These are phyloP conservation scores for Pythium grandisporangium DNA, from an alignment of 352 stramenopile species.

Conservation along the genomic window DNA sequence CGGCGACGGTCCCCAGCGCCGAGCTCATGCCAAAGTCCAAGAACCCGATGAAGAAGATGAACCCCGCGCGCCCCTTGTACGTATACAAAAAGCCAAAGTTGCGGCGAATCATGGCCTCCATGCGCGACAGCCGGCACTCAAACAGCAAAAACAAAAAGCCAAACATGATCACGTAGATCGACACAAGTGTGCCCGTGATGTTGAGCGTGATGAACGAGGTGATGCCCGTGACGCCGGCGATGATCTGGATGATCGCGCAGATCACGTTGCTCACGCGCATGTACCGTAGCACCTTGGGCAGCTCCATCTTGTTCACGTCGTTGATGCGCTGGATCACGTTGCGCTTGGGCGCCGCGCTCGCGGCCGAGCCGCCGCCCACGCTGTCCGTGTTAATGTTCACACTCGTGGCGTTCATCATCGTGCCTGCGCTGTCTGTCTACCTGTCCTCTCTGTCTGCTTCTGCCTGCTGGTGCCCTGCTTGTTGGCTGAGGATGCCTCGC, in stretches of 20 bases:
- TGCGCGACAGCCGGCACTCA: constrained; percentile 80
- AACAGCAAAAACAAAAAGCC: constrained; percentile 81
- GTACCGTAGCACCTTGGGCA: constrained; percentile 82
- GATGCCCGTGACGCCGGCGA: constrained; percentile 72
- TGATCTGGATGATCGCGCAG: constrained; percentile 78
- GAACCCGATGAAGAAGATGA: constrained; percentile 89
- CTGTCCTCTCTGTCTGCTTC: no score
- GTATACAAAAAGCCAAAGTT: constrained; percentile 87
- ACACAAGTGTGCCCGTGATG: constrained; percentile 82
- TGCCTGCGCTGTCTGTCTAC: no score
- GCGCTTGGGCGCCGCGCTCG: constrained; percentile 40
- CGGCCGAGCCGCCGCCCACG: constrained; percentile 39
- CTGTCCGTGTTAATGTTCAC: constrained; percentile 76
- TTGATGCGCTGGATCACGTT: constrained; percentile 78
- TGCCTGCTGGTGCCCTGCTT: no score
- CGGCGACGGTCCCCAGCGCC: constrained; percentile 59
- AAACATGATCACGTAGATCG: constrained; percentile 88
- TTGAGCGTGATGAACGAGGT: constrained; percentile 86
- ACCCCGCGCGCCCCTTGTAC: constrained; percentile 77
- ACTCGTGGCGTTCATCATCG: constrained; percentile 71
- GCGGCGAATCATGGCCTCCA: constrained; percentile 70
- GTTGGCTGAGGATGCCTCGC: no score
- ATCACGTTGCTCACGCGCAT: constrained; percentile 80
- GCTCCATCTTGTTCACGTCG: constrained; percentile 86
- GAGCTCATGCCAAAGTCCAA: constrained; percentile 84